These are phyloP conservation scores for Coffea canephora DNA, from an alignment of 257 asterid species.

Conservation along the genomic window DNA sequence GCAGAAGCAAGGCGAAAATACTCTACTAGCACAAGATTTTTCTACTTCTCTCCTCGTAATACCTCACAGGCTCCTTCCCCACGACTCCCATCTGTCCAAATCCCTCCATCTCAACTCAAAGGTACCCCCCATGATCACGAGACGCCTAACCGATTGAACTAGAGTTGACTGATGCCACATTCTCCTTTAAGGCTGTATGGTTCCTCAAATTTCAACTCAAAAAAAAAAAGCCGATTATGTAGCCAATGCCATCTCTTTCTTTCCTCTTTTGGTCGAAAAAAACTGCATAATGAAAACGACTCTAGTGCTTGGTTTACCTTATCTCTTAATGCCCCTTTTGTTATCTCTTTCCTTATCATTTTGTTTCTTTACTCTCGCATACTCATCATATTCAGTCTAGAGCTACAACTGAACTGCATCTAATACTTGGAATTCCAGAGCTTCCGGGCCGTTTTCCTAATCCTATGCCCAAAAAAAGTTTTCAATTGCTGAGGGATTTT, in stretches of 20 bases:
- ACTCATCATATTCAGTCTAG: not conserved
- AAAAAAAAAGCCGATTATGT: slow-evolving; percentile 14
- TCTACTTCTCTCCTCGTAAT: no score
- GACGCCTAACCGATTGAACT: slow-evolving; percentile 16
- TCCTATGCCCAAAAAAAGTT: not conserved
- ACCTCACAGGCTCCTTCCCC: no score
- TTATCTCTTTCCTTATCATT: slow-evolving; percentile 20
- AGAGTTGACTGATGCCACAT: slow-evolving; percentile 21
- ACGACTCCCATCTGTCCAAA: not conserved
- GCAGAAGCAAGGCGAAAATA: no score
- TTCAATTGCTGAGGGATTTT: not conserved
- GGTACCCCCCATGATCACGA: not conserved
- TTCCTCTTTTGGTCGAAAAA: slow-evolving; percentile 10
- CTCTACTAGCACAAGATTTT: no score
- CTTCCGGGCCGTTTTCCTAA: no score
- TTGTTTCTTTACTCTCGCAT: slow-evolving; percentile 6
- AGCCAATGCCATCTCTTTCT: not conserved
- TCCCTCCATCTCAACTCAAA: not conserved
- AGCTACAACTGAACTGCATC: not conserved
- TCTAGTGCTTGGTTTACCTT: slow-evolving; percentile 24
- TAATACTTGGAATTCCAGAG: no score
- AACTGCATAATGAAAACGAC: slow-evolving; percentile 24
- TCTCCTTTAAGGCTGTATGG: slow-evolving; percentile 1
- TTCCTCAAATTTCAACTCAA: not conserved
- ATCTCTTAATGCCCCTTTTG: slow-evolving; percentile 18